Evolutionary conservation across 352 stramenopile genomes (phyloP).

Genomic region (Phytopythium montanum): DNA sequence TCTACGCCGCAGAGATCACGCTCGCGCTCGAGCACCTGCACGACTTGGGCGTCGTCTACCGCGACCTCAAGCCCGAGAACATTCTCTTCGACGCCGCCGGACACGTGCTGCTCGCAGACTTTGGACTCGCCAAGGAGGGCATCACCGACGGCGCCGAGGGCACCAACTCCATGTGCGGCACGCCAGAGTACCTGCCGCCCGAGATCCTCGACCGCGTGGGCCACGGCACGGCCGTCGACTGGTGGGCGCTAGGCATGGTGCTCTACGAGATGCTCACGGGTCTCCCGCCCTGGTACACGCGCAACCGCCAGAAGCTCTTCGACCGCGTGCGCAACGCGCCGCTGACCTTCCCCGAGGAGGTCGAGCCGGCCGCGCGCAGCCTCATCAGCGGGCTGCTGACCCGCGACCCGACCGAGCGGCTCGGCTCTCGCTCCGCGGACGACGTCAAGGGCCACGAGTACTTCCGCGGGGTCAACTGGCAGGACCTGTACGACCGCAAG

Average conservation of each 20-base stretch:
- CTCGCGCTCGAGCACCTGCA: conserved; percentile 88
- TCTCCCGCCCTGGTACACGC: conserved; percentile 91
- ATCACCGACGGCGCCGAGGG: conserved; percentile 81
- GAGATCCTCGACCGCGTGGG: conserved; percentile 89
- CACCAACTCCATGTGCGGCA: conserved; percentile 89
- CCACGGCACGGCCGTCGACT: conserved; percentile 90
- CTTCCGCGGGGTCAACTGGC: conserved; percentile 80
- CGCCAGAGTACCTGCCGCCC: conserved; percentile 91
- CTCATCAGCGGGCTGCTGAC: conserved; percentile 84
- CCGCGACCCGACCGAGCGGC: conserved; percentile 72
- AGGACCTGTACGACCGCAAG: conserved; percentile 81
- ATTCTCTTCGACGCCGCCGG: conserved; percentile 86
- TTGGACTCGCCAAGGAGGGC: conserved; percentile 86
- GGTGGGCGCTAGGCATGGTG: conserved; percentile 91
- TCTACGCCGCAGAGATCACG: conserved; percentile 91
- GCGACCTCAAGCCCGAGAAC: conserved; percentile 96
- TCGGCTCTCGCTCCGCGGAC: conserved; percentile 71
- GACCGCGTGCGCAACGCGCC: conserved; percentile 86
- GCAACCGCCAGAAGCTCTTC: conserved; percentile 91
- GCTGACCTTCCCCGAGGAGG: conserved; percentile 86
- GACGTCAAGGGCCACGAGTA: conserved; percentile 87
- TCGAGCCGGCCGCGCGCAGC: conserved; percentile 61
- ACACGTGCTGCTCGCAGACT: conserved; percentile 80
- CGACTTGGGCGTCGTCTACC: conserved; percentile 92
- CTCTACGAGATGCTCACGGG: conserved; percentile 95